Percentiles rank a stretch among this genome's conserved stretches.
Conservation (phyloP, 768 basidiomycete species). For the Royoungia palumana region DNA sequence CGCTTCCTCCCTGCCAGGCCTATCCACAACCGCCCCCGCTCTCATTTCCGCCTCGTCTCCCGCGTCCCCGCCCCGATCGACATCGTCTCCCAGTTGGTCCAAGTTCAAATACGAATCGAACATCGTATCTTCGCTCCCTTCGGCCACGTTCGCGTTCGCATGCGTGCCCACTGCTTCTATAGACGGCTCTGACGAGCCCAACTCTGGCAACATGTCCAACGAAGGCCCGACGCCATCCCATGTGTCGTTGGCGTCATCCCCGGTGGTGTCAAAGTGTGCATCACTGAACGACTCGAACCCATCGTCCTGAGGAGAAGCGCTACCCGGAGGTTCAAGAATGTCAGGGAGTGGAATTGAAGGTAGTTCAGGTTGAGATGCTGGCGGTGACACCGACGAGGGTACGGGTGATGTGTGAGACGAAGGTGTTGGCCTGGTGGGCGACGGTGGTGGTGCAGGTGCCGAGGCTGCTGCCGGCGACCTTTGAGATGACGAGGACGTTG, state of each 20-base stretch:
- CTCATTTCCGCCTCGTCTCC: not conserved
- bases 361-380: not conserved
- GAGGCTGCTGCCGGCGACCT: not conserved
- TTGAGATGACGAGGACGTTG: not conserved
- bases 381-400: no score
- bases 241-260: not conserved
- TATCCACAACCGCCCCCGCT: not conserved
- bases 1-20: not conserved
- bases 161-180: not conserved
- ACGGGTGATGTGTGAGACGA: no score
- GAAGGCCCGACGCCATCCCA: slow-evolving; percentile 13
- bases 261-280: slow-evolving; percentile 11
- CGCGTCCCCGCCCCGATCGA: not conserved
- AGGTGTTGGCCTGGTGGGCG: no score
- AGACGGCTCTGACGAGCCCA: not conserved
- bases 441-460: no score
- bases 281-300: slow-evolving; percentile 11
- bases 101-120: slow-evolving; percentile 25
- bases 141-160: not conserved
- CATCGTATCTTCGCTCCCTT: slow-evolving; percentile 7
- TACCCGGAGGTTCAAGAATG: no score
- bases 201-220: not conserved
- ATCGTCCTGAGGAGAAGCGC: not conserved
- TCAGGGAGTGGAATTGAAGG: slow-evolving; percentile 5
- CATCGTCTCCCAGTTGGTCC: slow-evolving; percentile 11